Conservation (phyloP, 768 basidiomycete genomes). For the Rhodotorula babjevae region DNA sequence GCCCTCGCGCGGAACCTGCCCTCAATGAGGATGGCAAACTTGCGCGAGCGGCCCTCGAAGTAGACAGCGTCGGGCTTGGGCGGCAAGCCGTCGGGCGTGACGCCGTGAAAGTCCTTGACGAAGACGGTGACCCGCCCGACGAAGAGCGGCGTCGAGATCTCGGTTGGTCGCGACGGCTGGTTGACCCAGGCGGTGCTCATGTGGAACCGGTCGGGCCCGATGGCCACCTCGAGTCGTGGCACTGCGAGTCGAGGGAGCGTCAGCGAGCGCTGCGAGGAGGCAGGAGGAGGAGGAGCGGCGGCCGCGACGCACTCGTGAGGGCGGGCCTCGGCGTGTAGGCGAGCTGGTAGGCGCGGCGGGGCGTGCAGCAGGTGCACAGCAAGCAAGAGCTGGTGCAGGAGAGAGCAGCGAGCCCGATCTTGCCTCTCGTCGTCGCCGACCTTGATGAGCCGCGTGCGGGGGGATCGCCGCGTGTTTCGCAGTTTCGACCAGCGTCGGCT, state of each 20-base stretch:
- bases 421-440: no score
- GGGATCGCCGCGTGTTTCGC: no score
- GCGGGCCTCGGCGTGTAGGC: no score
- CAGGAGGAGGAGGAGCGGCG: no score
- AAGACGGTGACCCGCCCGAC: constrained; percentile 39
- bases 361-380: no score
- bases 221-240: constrained; percentile 4
- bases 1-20: constrained; percentile 37
- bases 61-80: constrained; percentile 28
- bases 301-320: no score
- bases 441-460: no score
- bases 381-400: no score
- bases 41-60: constrained; percentile 35
- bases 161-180: constrained; percentile 26
- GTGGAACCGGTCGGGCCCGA: constrained; percentile 31
- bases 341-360: no score
- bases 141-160: constrained; percentile 40
- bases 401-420: no score
- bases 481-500: no score
- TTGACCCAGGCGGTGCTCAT: constrained; percentile 34
- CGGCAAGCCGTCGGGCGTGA: constrained; percentile 37
- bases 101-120: constrained; percentile 38
- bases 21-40: constrained; percentile 42
- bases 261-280: no score
- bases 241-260: not conserved